These are phyloP conservation scores for Tagetes patula DNA, from an alignment of 129 eudicot genomes.

Conservation along the genomic window DNA sequence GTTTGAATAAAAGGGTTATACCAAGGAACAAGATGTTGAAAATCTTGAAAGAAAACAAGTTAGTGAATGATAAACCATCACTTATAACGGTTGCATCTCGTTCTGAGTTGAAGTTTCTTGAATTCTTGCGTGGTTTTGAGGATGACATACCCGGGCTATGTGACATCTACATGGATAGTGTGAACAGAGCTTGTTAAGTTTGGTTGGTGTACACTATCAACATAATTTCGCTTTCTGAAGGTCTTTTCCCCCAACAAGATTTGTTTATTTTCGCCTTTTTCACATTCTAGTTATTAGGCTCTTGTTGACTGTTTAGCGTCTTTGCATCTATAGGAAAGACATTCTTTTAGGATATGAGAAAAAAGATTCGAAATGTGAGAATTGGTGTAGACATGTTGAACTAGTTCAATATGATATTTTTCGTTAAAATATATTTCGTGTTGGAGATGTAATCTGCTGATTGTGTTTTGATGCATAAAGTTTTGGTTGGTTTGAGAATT, in stretches of 20 bases:
- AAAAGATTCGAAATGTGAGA: constrained; percentile 12
- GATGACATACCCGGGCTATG: constrained; percentile 20
- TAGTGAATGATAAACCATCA: constrained; percentile 17
- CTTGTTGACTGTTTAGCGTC: neutral
- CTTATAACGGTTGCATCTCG: constrained; percentile 23
- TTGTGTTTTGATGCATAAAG: neutral
- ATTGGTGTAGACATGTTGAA: constrained; percentile 17
- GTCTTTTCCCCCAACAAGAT: neutral
- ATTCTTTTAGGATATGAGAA: constrained; percentile 13
- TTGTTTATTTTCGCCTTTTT: constrained; percentile 5
- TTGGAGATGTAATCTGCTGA: neutral
- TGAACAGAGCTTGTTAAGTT: constrained; percentile 22
- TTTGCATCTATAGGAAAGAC: neutral
- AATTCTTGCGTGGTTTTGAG: constrained; percentile 34
- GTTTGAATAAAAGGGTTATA: constrained; percentile 43
- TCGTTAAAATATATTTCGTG: neutral
- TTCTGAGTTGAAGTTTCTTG: constrained; percentile 31
- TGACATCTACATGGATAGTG: constrained; percentile 28
- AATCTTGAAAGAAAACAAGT: constrained; percentile 41
- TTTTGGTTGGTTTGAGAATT: too few species aligned
- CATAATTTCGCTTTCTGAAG: neutral
- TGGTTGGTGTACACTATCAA: neutral
- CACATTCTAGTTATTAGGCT: neutral
- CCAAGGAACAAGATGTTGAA: constrained; percentile 39
- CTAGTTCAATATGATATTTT: neutral